A percentile compares a stretch with the other conserved stretches of the same genome.
Evolutionary conservation across 1,284 basidiomycete species (phyloP).

Genomic region (Naganishia liquefaciens): DNA sequence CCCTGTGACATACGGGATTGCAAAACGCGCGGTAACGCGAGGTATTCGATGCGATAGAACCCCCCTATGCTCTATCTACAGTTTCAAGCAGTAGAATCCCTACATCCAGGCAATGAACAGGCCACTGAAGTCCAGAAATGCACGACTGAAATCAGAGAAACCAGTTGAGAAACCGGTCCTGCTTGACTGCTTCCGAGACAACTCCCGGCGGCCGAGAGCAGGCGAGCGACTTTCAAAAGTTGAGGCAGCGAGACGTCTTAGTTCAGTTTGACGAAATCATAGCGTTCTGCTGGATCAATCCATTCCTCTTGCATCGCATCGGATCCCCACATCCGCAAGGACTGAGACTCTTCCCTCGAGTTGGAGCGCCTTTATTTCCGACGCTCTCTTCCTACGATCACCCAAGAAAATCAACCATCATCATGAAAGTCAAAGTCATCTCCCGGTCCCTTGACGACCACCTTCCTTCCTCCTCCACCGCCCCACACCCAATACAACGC

Average conservation of each 20-base stretch:
- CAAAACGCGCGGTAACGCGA: too few species aligned
- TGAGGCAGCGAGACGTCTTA: neutral
- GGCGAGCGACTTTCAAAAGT: slow-evolving; percentile 19
- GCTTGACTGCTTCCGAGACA: slow-evolving; percentile 15
- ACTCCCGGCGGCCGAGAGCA: slow-evolving; percentile 3
- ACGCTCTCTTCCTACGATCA: neutral
- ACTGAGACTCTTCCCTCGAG: too few species aligned
- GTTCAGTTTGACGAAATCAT: neutral
- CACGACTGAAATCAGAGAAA: too few species aligned
- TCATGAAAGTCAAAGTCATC: slow-evolving; percentile 55
- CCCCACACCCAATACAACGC: slow-evolving; percentile 69
- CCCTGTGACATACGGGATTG: too few species aligned
- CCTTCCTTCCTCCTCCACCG: slow-evolving; percentile 52
- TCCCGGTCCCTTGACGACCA: slow-evolving; percentile 55
- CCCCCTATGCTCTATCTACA: too few species aligned
- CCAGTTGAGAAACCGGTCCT: too few species aligned
- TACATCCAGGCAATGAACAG: too few species aligned
- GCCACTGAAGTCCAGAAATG: too few species aligned
- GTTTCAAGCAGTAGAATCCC: too few species aligned
- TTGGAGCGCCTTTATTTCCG: neutral
- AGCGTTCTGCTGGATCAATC: neutral
- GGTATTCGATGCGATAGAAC: too few species aligned
- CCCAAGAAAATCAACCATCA: neutral
- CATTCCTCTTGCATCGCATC: too few species aligned
- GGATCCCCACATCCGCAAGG: too few species aligned